Evolutionary conservation across 495 filamentous ascomycete species (phyloP).

Genomic region (Astrothelium macrocarpum): DNA sequence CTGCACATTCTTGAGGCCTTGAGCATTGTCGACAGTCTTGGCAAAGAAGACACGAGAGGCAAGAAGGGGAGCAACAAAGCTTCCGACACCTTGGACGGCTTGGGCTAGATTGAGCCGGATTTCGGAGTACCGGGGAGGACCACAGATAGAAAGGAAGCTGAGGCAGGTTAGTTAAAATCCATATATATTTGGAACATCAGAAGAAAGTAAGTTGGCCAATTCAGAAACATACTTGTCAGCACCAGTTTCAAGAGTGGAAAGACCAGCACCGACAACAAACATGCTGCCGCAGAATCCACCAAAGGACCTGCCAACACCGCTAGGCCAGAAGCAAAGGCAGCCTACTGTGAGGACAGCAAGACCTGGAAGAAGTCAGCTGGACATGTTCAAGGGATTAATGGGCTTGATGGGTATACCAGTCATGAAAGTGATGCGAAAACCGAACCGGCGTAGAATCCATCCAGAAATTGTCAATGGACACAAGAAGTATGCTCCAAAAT

Average conservation of each 20-base stretch:
- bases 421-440: conserved; percentile 7
- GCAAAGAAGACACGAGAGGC: conserved; percentile 52
- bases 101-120: conserved; percentile 59
- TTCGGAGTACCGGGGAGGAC: conserved; percentile 43
- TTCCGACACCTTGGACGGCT: conserved; percentile 57
- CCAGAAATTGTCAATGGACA: conserved; percentile 8
- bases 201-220: neutral
- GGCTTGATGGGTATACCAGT: neutral
- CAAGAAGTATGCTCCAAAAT: conserved; percentile 10
- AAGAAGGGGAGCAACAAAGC: conserved; percentile 55
- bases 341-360: conserved; percentile 21
- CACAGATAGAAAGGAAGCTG: conserved; percentile 34
- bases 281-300: conserved; percentile 52
- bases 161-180: neutral
- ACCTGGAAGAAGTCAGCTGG: neutral
- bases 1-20: conserved; percentile 50
- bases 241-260: conserved; percentile 46
- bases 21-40: conserved; percentile 36
- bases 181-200: neutral
- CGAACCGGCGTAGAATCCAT: neutral
- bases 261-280: conserved; percentile 48
- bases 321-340: conserved; percentile 47
- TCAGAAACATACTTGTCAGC: conserved; percentile 46
- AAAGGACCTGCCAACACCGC: conserved; percentile 44
- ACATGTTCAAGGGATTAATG: neutral